These are phyloP conservation scores for Dysphania ambrosioides DNA, from an alignment of 148 eudicot species.

Conservation along the genomic window DNA sequence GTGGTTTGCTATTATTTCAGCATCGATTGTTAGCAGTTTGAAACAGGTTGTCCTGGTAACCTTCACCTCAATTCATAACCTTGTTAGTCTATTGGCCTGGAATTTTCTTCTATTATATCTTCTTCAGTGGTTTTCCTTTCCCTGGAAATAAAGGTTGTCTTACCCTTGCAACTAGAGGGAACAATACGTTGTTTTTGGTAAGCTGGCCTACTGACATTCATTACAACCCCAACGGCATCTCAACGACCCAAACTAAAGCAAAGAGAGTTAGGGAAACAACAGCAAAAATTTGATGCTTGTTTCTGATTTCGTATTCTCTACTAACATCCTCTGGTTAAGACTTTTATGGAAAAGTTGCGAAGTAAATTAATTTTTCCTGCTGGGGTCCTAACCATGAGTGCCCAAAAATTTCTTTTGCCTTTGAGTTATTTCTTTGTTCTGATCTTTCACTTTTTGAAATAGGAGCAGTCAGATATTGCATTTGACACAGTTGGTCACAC, in stretches of 20 bases:
- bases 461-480: slow-evolving; percentile 18
- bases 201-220: neutral
- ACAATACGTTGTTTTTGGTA: neutral
- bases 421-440: neutral
- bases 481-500: neutral
- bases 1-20: neutral
- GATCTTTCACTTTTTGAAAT: neutral
- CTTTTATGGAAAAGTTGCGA: neutral
- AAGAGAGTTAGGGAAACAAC: neutral
- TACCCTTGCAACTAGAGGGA: neutral
- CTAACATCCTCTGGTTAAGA: neutral
- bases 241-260: neutral
- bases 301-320: neutral
- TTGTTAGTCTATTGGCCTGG: neutral
- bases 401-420: neutral
- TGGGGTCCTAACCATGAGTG: neutral
- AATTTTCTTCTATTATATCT: neutral
- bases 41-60: neutral
- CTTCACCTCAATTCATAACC: neutral
- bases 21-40: neutral
- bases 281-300: neutral
- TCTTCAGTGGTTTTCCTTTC: neutral
- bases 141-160: neutral
- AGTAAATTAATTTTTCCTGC: neutral
- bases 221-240: neutral